Conservation (phyloP, 805 yeast genomes). For the Candida broadrunensis region DNA sequence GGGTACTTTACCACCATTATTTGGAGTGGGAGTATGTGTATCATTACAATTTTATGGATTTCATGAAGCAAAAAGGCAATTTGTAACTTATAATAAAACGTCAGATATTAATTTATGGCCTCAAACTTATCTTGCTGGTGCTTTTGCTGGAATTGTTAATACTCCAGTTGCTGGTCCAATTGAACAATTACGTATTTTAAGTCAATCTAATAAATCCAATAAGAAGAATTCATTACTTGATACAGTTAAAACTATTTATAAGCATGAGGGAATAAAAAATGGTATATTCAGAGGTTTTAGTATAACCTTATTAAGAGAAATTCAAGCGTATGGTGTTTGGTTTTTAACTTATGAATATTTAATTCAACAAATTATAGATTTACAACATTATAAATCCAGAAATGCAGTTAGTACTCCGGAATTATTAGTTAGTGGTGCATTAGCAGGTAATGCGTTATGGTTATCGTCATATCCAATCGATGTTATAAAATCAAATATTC, state of each 20-base stretch:
- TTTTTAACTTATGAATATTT: constrained; percentile 61
- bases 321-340: constrained; percentile 79
- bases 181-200: constrained; percentile 61
- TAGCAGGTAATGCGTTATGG: constrained; percentile 71
- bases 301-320: constrained; percentile 56
- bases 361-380: constrained; percentile 36
- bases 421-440: constrained; percentile 55
- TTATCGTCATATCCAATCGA: constrained; percentile 52
- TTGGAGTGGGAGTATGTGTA: constrained; percentile 59
- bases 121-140: constrained; percentile 62
- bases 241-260: constrained; percentile 42
- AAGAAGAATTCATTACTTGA: constrained; percentile 19
- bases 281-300: constrained; percentile 57
- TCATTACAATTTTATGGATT: constrained; percentile 70
- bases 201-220: constrained; percentile 45
- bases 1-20: constrained; percentile 42
- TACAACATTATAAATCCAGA: constrained; percentile 37
- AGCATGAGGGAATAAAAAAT: constrained; percentile 36
- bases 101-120: constrained; percentile 45
- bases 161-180: constrained; percentile 63
- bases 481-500: constrained; percentile 49
- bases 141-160: constrained; percentile 64
- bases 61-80: constrained; percentile 63
- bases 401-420: constrained; percentile 53
- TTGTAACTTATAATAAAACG: constrained; percentile 29